Conservation (phyloP, 2,329 filamentous ascomycete species). For the Aureobasidium sp. region DNA sequence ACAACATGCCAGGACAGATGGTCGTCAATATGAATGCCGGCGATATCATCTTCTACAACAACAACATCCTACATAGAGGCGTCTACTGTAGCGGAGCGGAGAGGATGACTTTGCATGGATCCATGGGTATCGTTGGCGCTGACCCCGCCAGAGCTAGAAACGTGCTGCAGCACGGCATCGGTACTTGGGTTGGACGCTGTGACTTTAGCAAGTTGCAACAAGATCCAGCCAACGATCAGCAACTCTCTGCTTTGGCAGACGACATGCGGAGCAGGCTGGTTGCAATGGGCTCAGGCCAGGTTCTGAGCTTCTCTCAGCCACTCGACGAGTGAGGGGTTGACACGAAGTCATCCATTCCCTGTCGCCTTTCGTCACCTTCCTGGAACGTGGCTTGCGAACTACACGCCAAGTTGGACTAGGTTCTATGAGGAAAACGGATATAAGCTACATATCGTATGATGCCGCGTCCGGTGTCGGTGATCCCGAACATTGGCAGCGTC, state of each 20-base stretch:
- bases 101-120: conserved; percentile 64
- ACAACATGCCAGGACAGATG: conserved; percentile 53
- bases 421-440: neutral
- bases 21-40: conserved; percentile 61
- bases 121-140: conserved; percentile 54
- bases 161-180: conserved; percentile 67
- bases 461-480: neutral
- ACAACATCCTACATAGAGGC: conserved; percentile 74
- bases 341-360: neutral
- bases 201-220: conserved; percentile 44
- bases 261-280: conserved; percentile 57
- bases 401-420: neutral
- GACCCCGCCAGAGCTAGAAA: conserved; percentile 55
- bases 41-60: conserved; percentile 82
- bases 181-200: conserved; percentile 54
- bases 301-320: conserved; percentile 56
- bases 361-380: neutral
- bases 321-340: conserved; percentile 31
- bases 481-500: neutral
- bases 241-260: conserved; percentile 41
- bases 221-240: conserved; percentile 32
- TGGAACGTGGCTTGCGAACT: neutral
- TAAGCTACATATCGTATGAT: neutral
- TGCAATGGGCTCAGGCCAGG: conserved; percentile 51
- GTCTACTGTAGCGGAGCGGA: conserved; percentile 53